These are phyloP conservation scores for Hanseniaspora occidentalis DNA, from an alignment of 805 yeast genomes.

Conservation along the genomic window DNA sequence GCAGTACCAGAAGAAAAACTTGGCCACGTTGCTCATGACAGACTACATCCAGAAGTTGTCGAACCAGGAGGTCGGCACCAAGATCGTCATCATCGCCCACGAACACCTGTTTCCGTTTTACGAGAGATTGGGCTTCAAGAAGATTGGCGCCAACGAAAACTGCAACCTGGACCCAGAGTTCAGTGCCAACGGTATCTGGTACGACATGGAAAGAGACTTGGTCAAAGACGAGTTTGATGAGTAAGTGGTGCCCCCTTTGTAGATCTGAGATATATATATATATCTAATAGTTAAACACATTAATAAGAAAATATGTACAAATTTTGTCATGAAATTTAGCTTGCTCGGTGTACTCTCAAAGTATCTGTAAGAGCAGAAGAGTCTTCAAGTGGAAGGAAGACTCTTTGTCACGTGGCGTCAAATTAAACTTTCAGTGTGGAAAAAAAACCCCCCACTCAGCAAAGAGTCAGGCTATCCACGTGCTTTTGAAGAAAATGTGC, in stretches of 20 bases:
- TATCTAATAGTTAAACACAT: background rate
- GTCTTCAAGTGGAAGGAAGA: too few relatives aligned
- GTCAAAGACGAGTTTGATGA: conserved; percentile 24
- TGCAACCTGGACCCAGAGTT: conserved; percentile 19
- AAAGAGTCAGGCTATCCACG: too few relatives aligned
- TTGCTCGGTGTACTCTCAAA: too few relatives aligned
- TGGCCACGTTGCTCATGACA: conserved; percentile 72
- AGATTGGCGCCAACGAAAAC: conserved; percentile 40
- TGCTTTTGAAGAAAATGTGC: too few relatives aligned
- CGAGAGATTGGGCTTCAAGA: conserved; percentile 66
- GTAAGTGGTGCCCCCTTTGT: background rate
- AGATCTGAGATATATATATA: background rate
- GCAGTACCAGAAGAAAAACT: conserved; percentile 64
- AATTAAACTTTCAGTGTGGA: too few relatives aligned
- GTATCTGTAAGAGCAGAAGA: too few relatives aligned
- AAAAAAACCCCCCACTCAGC: too few relatives aligned
- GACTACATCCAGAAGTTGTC: conserved; percentile 86
- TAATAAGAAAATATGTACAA: background rate
- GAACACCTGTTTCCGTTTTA: conserved; percentile 62
- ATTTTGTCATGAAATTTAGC: too few relatives aligned
- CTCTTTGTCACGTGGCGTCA: too few relatives aligned
- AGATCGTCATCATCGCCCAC: conserved; percentile 64
- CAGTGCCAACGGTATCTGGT: conserved; percentile 19
- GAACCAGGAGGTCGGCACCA: conserved; percentile 75
- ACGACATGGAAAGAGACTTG: conserved; percentile 26